phyloP scores from a whole-genome alignment of 192 early-diverging fungal genomes.

The Backusella luteola region DNA sequence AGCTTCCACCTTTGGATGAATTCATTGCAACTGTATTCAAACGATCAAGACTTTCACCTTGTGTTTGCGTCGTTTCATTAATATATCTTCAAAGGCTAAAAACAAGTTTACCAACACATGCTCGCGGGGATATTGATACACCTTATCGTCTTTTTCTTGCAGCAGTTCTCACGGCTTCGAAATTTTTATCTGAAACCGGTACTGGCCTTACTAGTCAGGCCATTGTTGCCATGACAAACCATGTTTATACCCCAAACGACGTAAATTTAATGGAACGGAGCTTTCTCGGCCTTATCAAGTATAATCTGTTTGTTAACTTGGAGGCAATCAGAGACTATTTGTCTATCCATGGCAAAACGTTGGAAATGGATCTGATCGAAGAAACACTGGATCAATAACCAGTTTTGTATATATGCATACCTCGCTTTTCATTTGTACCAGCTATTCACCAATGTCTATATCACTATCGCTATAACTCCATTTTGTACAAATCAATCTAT shows the following conservation, averaged over 20 bases:
- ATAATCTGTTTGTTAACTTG: conserved; percentile 49
- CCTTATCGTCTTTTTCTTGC: conserved; percentile 73
- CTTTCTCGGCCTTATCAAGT: conserved; percentile 55
- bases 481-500: conserved; percentile 2
- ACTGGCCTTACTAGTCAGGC: conserved; percentile 34
- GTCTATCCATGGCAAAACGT: conserved; percentile 28
- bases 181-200: conserved; percentile 57
- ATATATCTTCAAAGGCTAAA: conserved; percentile 74
- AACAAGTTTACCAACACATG: conserved; percentile 54
- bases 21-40: conserved; percentile 35
- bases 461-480: not conserved
- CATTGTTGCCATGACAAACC: conserved; percentile 43
- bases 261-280: conserved; percentile 59
- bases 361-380: conserved; percentile 37
- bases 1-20: conserved; percentile 32
- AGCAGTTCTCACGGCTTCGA: conserved; percentile 65
- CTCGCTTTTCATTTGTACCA: not conserved
- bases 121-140: conserved; percentile 67
- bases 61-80: conserved; percentile 53
- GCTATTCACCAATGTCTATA: not conserved
- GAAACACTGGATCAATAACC: conserved; percentile 27
- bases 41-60: conserved; percentile 28
- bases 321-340: conserved; percentile 47
- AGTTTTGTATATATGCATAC: not conserved
- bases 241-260: conserved; percentile 52